Evolutionary conservation across 768 basidiomycete genomes (phyloP).

Genomic region (Leccinellum albellum): DNA sequence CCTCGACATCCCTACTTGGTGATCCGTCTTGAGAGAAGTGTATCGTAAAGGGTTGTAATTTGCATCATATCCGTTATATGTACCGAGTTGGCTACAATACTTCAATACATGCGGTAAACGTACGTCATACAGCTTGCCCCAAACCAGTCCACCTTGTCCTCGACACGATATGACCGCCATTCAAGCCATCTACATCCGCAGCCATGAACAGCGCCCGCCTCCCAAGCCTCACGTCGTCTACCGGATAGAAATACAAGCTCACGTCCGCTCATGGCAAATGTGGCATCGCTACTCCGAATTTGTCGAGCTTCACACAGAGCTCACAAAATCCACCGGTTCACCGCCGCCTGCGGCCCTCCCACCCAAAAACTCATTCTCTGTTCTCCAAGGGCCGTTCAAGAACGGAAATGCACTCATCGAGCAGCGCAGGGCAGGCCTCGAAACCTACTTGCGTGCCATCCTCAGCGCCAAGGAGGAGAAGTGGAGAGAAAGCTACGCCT

Average conservation of each 20-base stretch:
- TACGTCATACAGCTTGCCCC: not conserved
- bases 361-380: slow-evolving; percentile 74
- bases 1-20: slow-evolving; percentile 18
- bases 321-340: slow-evolving; percentile 74
- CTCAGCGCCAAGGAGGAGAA: slow-evolving; percentile 73
- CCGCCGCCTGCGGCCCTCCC: slow-evolving; percentile 79
- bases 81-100: not conserved
- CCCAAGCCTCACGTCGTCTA: slow-evolving; percentile 84
- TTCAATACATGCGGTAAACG: slow-evolving; percentile 12
- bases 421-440: slow-evolving; percentile 73
- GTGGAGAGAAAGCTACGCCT: slow-evolving; percentile 77
- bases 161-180: slow-evolving; percentile 57
- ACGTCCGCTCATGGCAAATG: slow-evolving; percentile 91
- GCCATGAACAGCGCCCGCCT: slow-evolving; percentile 59
- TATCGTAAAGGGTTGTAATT: not conserved
- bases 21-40: not conserved
- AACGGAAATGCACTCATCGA: slow-evolving; percentile 61
- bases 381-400: slow-evolving; percentile 52
- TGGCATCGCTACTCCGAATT: slow-evolving; percentile 96
- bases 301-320: slow-evolving; percentile 77
- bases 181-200: slow-evolving; percentile 69
- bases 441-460: slow-evolving; percentile 83
- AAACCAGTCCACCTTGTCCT: slow-evolving; percentile 5
- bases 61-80: not conserved
- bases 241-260: slow-evolving; percentile 79